Conservation (phyloP, 768 basidiomycete species). For the Pisolithus orientalis region DNA sequence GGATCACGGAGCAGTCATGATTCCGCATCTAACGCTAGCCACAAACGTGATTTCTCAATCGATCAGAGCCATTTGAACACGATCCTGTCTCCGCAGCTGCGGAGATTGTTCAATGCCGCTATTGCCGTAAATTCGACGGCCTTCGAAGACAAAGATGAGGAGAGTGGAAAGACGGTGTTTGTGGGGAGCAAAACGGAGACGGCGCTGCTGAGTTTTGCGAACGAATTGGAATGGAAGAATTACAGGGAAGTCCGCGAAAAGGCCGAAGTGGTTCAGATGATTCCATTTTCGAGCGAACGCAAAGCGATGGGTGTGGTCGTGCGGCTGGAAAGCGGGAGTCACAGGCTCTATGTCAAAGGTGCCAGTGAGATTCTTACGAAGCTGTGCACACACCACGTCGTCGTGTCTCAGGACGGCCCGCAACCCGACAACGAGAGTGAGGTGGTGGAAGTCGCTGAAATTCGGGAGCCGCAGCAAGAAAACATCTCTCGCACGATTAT, state of each 20-base stretch:
- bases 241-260: slow-evolving; percentile 62
- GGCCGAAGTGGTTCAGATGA: slow-evolving; percentile 69
- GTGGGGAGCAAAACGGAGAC: slow-evolving; percentile 96
- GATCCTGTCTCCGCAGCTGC: slow-evolving; percentile 54
- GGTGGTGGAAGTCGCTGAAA: slow-evolving; percentile 49
- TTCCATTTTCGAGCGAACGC: slow-evolving; percentile 89
- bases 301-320: slow-evolving; percentile 95
- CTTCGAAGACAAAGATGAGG: slow-evolving; percentile 73
- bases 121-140: slow-evolving; percentile 93
- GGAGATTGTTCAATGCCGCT: slow-evolving; percentile 70
- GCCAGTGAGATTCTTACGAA: slow-evolving; percentile 90
- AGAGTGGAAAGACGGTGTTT: slow-evolving; percentile 55
- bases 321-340: slow-evolving; percentile 41
- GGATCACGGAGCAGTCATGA: slow-evolving; percentile 26
- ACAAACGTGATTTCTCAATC: slow-evolving; percentile 75
- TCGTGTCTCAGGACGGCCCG: slow-evolving; percentile 38
- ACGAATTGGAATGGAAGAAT: slow-evolving; percentile 70
- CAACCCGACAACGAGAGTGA: slow-evolving; percentile 14
- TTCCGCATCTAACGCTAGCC: slow-evolving; percentile 28
- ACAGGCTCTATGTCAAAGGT: slow-evolving; percentile 83
- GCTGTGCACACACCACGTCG: slow-evolving; percentile 66
- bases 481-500: slow-evolving; percentile 93
- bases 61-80: slow-evolving; percentile 68
- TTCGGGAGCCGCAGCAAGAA: slow-evolving; percentile 62
- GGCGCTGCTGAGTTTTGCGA: slow-evolving; percentile 80